Conservation (phyloP, 257 asterid genomes). For the Penstemon newberryi region DNA sequence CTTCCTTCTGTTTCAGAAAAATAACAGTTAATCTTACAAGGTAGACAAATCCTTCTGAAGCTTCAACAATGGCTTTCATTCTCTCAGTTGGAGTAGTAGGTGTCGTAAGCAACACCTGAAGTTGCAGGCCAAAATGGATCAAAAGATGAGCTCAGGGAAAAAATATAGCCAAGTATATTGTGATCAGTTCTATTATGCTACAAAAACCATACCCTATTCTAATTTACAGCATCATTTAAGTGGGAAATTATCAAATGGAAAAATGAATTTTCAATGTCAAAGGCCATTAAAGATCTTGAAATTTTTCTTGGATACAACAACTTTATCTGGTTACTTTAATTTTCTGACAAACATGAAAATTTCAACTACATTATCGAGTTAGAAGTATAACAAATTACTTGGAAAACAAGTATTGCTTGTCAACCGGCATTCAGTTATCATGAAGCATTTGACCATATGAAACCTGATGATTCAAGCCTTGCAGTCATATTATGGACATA, state of each 20-base stretch:
- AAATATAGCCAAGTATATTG: background rate
- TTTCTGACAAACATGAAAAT: background rate
- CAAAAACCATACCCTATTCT: background rate
- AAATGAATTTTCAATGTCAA: background rate
- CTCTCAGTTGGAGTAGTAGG: constrained; percentile 79
- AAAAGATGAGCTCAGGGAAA: background rate
- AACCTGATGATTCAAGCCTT: background rate
- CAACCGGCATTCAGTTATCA: background rate
- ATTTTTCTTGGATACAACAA: background rate
- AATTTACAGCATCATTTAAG: constrained; percentile 9
- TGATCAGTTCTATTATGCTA: constrained; percentile 5
- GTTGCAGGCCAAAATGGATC: constrained; percentile 18
- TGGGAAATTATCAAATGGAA: constrained; percentile 2
- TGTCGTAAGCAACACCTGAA: constrained; percentile 83
- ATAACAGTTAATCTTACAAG: constrained; percentile 55
- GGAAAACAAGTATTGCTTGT: background rate
- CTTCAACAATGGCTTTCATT: constrained; percentile 77
- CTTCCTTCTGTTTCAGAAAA: background rate
- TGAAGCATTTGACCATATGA: constrained; percentile 11
- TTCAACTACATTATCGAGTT: background rate
- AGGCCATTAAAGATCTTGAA: background rate
- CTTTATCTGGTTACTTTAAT: background rate
- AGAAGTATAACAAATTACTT: background rate
- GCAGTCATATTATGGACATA: constrained; percentile 12
- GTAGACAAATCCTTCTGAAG: constrained; percentile 84